Evolutionary conservation across 1,284 basidiomycete species (phyloP).

Genomic region (Pyrrhoderma lamaoense): DNA sequence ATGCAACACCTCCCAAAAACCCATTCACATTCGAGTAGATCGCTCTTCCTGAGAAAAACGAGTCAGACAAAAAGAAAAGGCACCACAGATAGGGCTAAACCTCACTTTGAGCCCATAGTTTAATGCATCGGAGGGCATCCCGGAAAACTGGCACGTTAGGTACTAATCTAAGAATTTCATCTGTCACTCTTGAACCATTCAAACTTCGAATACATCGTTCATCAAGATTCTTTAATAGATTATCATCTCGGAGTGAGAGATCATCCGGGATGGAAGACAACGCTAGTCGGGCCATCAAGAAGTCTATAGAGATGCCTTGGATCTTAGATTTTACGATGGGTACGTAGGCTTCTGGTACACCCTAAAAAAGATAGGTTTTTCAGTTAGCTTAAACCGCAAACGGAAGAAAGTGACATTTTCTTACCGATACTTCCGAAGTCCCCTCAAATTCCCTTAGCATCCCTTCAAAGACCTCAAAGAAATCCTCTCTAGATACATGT

Average conservation of each 20-base stretch:
- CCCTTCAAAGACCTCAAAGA: conserved; percentile 86
- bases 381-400: no score
- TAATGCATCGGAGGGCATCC: conserved; percentile 91
- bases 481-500: conserved; percentile 93
- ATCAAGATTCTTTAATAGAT: conserved; percentile 87
- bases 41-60: conserved; percentile 60
- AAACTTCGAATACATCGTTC: conserved; percentile 93
- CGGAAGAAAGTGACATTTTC: no score
- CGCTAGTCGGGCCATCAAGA: conserved; percentile 85
- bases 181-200: conserved; percentile 94
- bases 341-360: conserved; percentile 94
- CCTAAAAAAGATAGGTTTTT: conserved; percentile 52
- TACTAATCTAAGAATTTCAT: conserved; percentile 92
- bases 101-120: conserved; percentile 94
- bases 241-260: conserved; percentile 85
- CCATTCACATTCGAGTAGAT: conserved; percentile 99
- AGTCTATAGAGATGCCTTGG: conserved; percentile 89
- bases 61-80: conserved; percentile 6
- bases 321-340: conserved; percentile 93
- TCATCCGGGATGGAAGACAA: conserved; percentile 86
- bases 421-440: conserved; percentile 82
- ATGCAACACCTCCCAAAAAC: conserved; percentile 96
- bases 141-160: conserved; percentile 94
- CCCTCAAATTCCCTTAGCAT: conserved; percentile 87
- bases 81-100: no score